phyloP scores from a whole-genome alignment of 1,284 basidiomycete species.

The Rhodotorula glutinis region DNA sequence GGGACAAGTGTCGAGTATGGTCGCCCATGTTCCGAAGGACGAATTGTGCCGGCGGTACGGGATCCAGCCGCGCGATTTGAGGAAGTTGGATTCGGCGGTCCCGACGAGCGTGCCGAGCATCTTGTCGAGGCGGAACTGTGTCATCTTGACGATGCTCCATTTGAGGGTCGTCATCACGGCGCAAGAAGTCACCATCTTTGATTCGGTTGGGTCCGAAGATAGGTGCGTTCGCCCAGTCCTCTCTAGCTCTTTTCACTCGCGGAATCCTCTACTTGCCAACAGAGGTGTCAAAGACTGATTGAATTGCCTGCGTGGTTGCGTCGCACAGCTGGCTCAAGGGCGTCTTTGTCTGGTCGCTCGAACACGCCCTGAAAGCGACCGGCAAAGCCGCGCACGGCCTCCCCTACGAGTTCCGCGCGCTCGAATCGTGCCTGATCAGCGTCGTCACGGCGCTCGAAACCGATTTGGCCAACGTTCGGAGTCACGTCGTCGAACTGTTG shows the following conservation, averaged over 20 bases:
- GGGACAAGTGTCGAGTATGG: constrained; percentile 73
- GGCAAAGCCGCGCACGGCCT: constrained; percentile 53
- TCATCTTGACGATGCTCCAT: constrained; percentile 89
- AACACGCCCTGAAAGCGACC: constrained; percentile 75
- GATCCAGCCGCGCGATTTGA: constrained; percentile 81
- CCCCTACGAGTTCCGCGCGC: constrained; percentile 88
- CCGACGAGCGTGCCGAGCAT: constrained; percentile 65
- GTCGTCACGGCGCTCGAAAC: constrained; percentile 85
- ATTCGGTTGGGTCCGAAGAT: constrained; percentile 79
- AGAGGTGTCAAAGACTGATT: too few relatives aligned
- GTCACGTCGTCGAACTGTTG: constrained; percentile 80
- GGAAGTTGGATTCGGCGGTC: constrained; percentile 94
- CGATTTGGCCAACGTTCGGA: constrained; percentile 85
- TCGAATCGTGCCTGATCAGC: constrained; percentile 80
- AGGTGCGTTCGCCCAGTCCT: constrained; percentile 43
- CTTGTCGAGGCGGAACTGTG: constrained; percentile 78
- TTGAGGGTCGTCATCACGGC: constrained; percentile 92
- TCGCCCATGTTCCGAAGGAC: constrained; percentile 82
- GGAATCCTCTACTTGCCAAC: too few relatives aligned
- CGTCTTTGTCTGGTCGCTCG: constrained; percentile 81
- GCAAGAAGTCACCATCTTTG: constrained; percentile 87
- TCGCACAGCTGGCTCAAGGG: constrained; percentile 62
- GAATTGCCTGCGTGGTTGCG: background rate
- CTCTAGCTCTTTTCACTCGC: too few relatives aligned
- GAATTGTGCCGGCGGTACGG: constrained; percentile 83